Percentiles rank a stretch among this genome's conserved stretches.
phyloP scores from a whole-genome alignment of 2,329 filamentous ascomycete species.

The Paracoccidioides lutzii region DNA sequence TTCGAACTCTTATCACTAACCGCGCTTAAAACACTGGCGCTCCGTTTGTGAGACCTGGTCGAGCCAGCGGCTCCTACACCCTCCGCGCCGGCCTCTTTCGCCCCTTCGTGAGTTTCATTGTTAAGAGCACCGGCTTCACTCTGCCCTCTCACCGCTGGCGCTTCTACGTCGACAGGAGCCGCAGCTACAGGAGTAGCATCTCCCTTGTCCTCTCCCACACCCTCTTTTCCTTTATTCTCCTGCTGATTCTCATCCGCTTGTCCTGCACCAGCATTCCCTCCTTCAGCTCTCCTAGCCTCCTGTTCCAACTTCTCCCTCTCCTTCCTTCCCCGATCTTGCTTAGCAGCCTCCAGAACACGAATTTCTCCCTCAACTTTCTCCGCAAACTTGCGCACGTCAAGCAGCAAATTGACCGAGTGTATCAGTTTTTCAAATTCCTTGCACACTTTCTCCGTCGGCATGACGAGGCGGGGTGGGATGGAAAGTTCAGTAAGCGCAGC shows the following conservation, averaged over 20 bases:
- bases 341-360: constrained; percentile 32
- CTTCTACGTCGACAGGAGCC: neutral
- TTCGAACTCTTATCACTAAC: constrained; percentile 49
- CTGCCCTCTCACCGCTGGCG: neutral
- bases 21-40: constrained; percentile 65
- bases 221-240: neutral
- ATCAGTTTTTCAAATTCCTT: constrained; percentile 39
- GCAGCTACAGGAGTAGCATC: neutral
- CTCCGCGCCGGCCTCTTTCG: constrained; percentile 1
- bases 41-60: constrained; percentile 52
- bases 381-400: constrained; percentile 35
- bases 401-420: constrained; percentile 33
- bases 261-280: constrained; percentile 19
- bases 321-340: constrained; percentile 28
- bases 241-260: constrained; percentile 22
- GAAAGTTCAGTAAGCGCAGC: constrained; percentile 36
- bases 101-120: neutral
- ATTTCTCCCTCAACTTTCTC: constrained; percentile 39
- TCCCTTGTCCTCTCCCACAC: neutral
- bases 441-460: constrained; percentile 39
- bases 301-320: constrained; percentile 18
- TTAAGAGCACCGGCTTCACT: neutral
- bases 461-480: constrained; percentile 34
- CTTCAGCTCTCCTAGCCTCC: constrained; percentile 14
- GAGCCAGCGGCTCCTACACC: constrained; percentile 9